A percentile compares a stretch with the other conserved stretches of the same genome.
Conservation (phyloP, 805 yeast species). For the Lachancea waltii region DNA sequence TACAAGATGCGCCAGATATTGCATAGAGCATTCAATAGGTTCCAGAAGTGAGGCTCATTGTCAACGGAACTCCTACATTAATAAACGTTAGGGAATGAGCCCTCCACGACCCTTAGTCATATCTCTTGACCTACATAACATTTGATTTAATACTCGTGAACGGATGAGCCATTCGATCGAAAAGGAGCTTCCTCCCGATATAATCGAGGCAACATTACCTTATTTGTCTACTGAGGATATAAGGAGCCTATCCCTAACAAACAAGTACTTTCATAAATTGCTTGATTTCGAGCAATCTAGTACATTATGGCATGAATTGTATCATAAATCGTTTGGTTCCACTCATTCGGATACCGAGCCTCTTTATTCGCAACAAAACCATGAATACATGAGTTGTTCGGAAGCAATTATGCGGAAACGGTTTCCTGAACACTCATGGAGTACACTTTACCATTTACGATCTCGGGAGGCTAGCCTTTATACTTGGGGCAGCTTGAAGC, state of each 20-base stretch:
- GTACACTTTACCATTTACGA: slow-evolving; percentile 21
- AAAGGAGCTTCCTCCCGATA: slow-evolving; percentile 26
- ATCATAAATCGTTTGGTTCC: slow-evolving; percentile 25
- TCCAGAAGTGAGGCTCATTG: slow-evolving; percentile 15
- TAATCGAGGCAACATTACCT: slow-evolving; percentile 26
- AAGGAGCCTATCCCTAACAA: slow-evolving; percentile 28
- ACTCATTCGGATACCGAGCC: slow-evolving; percentile 28
- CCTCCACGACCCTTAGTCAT: too few relatives aligned
- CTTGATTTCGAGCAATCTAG: slow-evolving; percentile 22
- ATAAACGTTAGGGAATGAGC: too few relatives aligned
- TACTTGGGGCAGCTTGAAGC: slow-evolving; percentile 32
- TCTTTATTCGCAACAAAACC: slow-evolving; percentile 14
- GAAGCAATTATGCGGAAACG: slow-evolving; percentile 20
- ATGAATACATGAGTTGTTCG: slow-evolving; percentile 22
- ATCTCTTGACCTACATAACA: too few relatives aligned
- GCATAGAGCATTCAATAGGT: slow-evolving; percentile 43
- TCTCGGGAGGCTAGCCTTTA: slow-evolving; percentile 19
- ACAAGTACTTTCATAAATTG: slow-evolving; percentile 27
- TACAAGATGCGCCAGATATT: slow-evolving; percentile 65
- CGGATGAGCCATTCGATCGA: slow-evolving; percentile 7
- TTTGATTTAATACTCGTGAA: too few relatives aligned
- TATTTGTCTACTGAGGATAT: slow-evolving; percentile 26
- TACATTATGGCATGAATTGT: slow-evolving; percentile 30
- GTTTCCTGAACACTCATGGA: slow-evolving; percentile 22
- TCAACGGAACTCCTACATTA: background rate